Evolutionary conservation across 2,329 filamentous ascomycete genomes (phyloP).

Genomic region (Drechslerella coelobrocha): DNA sequence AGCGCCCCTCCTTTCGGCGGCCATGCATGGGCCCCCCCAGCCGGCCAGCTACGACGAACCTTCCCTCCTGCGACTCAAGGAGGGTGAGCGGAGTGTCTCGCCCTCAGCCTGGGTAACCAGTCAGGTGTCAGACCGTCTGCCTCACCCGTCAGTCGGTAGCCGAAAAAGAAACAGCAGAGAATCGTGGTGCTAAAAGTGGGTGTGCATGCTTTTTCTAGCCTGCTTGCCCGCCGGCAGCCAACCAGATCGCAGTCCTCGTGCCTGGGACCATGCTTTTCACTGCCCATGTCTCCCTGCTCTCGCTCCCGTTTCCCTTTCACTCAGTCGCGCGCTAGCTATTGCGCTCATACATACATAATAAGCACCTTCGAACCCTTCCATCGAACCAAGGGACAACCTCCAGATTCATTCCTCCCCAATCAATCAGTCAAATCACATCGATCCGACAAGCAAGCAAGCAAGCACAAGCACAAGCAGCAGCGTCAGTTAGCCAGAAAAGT

Average conservation of each 20-base stretch:
- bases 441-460: slow-evolving; percentile 22
- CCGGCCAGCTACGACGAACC: not conserved
- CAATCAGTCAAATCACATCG: slow-evolving; percentile 9
- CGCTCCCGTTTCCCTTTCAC: slow-evolving; percentile 43
- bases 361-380: slow-evolving; percentile 50
- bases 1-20: too few species aligned
- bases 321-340: slow-evolving; percentile 51
- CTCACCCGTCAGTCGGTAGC: slow-evolving; percentile 50
- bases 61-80: slow-evolving; percentile 15
- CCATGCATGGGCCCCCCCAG: not conserved
- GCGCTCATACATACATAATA: slow-evolving; percentile 51
- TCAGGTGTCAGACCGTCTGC: slow-evolving; percentile 51
- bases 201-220: slow-evolving; percentile 35
- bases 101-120: slow-evolving; percentile 51
- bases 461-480: too few species aligned
- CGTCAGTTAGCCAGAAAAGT: too few species aligned
- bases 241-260: slow-evolving; percentile 43
- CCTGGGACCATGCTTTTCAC: slow-evolving; percentile 37
- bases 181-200: slow-evolving; percentile 47
- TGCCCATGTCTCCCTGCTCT: slow-evolving; percentile 35
- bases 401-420: slow-evolving; percentile 44
- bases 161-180: slow-evolving; percentile 39
- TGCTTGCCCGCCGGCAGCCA: slow-evolving; percentile 24
- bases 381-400: slow-evolving; percentile 46
- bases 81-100: slow-evolving; percentile 50